phyloP scores from a whole-genome alignment of 805 yeast species.

The Torulaspora indica region DNA sequence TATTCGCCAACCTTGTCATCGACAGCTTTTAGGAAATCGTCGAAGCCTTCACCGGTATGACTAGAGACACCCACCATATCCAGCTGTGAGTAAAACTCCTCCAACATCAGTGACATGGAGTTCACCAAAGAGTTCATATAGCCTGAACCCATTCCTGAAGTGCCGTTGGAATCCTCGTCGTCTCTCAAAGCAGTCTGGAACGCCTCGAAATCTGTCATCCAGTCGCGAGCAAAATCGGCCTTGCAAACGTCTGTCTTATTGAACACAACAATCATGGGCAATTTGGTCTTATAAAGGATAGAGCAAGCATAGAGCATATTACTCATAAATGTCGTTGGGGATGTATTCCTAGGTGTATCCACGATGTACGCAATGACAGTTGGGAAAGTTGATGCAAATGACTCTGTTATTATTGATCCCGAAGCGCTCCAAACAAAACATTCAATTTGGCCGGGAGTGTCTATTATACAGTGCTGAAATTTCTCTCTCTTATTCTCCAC shows the following conservation, averaged over 20 bases:
- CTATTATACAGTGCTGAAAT: constrained; percentile 71
- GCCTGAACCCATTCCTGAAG: constrained; percentile 57
- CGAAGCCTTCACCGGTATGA: constrained; percentile 90
- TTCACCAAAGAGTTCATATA: constrained; percentile 92
- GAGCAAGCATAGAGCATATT: constrained; percentile 98
- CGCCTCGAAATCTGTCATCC: constrained; percentile 96
- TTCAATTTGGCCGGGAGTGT: constrained; percentile 98
- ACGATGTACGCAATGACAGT: constrained; percentile 93
- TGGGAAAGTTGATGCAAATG: constrained; percentile 93
- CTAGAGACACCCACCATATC: constrained; percentile 93
- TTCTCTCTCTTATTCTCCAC: constrained; percentile 66
- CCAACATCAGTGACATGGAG: constrained; percentile 93
- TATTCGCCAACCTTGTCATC: constrained; percentile 86
- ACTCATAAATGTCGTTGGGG: constrained; percentile 96
- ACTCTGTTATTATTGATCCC: constrained; percentile 93
- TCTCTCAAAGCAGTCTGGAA: constrained; percentile 74
- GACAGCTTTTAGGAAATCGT: constrained; percentile 79
- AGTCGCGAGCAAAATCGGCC: constrained; percentile 83
- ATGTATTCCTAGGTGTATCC: constrained; percentile 90
- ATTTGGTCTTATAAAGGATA: constrained; percentile 86
- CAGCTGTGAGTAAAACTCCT: constrained; percentile 88
- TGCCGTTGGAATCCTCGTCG: constrained; percentile 61
- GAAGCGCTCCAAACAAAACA: constrained; percentile 98
- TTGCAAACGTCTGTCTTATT: constrained; percentile 88
- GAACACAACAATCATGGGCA: constrained; percentile 95